Conservation (phyloP, 2,329 filamentous ascomycete genomes). For the Nemania diffusa region DNA sequence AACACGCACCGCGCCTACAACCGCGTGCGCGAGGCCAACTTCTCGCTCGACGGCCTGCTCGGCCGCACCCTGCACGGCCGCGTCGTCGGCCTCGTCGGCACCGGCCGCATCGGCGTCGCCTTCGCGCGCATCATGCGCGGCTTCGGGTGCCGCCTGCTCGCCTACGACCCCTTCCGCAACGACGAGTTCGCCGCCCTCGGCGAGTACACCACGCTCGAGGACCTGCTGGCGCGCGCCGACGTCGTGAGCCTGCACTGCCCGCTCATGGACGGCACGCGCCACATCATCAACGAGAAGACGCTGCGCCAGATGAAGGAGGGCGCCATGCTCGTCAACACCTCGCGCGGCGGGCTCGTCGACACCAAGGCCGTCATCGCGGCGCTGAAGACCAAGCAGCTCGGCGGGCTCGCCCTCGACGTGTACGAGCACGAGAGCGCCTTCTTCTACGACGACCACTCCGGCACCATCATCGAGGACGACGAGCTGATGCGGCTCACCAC, state of each 20-base stretch:
- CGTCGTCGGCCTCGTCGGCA: slow-evolving; percentile 73
- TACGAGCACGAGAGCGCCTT: slow-evolving; percentile 73
- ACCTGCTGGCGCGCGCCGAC: slow-evolving; percentile 66
- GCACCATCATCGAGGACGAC: slow-evolving; percentile 73
- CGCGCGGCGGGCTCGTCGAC: slow-evolving; percentile 72
- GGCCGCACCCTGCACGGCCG: slow-evolving; percentile 71
- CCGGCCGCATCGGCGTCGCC: slow-evolving; percentile 72
- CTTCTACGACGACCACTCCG: slow-evolving; percentile 74
- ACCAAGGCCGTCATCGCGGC: slow-evolving; percentile 68
- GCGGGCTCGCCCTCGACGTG: slow-evolving; percentile 73
- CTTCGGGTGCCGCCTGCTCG: slow-evolving; percentile 71
- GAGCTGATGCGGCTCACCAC: slow-evolving; percentile 73
- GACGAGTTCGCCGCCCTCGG: slow-evolving; percentile 62
- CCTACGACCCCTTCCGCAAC: slow-evolving; percentile 66
- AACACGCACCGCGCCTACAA: slow-evolving; percentile 75
- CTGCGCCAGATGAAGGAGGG: slow-evolving; percentile 67
- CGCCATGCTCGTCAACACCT: slow-evolving; percentile 74
- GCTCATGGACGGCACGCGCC: slow-evolving; percentile 66
- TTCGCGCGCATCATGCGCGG: slow-evolving; percentile 70
- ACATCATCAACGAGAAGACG: slow-evolving; percentile 67
- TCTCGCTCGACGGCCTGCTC: slow-evolving; percentile 71
- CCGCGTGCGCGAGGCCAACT: slow-evolving; percentile 75
- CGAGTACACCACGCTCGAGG: slow-evolving; percentile 63
- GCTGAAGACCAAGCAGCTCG: slow-evolving; percentile 69
- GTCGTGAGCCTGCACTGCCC: slow-evolving; percentile 75